phyloP scores from a whole-genome alignment of 495 filamentous ascomycete species.

The Xylaria palmicola region DNA sequence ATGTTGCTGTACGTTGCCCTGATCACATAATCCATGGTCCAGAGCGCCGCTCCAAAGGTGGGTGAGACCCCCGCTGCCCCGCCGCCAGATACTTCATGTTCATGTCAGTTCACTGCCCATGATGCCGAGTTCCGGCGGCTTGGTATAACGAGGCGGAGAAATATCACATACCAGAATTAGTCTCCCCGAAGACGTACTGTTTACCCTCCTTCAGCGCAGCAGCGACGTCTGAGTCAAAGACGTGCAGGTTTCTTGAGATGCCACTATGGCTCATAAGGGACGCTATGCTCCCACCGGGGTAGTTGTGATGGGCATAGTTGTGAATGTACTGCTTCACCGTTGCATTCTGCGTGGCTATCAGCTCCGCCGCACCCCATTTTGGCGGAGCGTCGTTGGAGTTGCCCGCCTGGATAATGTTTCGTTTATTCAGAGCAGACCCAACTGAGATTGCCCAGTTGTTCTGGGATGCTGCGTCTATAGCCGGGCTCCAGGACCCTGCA shows the following conservation, averaged over 20 bases:
- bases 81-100: slow-evolving; percentile 41
- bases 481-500: slow-evolving; percentile 52
- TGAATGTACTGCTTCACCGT: slow-evolving; percentile 51
- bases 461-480: slow-evolving; percentile 53
- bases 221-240: slow-evolving; percentile 50
- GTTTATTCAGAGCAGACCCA: slow-evolving; percentile 45
- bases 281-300: slow-evolving; percentile 52
- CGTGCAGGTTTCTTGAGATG: slow-evolving; percentile 46
- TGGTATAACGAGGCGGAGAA: not conserved
- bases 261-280: slow-evolving; percentile 53
- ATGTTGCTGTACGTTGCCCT: slow-evolving; percentile 46
- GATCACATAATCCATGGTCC: slow-evolving; percentile 61
- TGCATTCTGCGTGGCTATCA: slow-evolving; percentile 49
- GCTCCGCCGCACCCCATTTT: slow-evolving; percentile 49
- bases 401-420: slow-evolving; percentile 55
- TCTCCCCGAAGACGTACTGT: slow-evolving; percentile 59
- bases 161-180: slow-evolving; percentile 49
- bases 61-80: slow-evolving; percentile 54
- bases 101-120: not conserved
- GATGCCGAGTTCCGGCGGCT: not conserved
- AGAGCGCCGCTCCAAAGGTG: slow-evolving; percentile 57
- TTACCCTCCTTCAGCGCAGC: slow-evolving; percentile 47
- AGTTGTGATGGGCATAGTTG: slow-evolving; percentile 60
- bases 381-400: slow-evolving; percentile 56
- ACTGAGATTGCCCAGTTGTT: slow-evolving; percentile 54